Conservation (phyloP, 768 basidiomycete species). For the Panaeolus papilionaceus region DNA sequence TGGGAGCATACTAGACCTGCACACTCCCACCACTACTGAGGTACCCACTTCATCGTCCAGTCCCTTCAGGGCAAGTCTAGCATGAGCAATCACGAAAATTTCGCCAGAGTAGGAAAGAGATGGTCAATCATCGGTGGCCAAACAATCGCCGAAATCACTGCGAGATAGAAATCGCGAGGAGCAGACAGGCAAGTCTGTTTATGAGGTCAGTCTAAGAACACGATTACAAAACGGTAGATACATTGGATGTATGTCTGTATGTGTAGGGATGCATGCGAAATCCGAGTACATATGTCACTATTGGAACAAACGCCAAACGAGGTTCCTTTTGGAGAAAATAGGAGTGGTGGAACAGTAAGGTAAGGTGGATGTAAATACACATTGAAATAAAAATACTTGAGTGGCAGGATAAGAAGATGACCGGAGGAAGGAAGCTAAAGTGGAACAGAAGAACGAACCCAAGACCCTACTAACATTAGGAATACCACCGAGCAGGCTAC, state of each 20-base stretch:
- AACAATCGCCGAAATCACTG: background rate
- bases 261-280: constrained; percentile 2
- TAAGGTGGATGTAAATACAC: constrained; percentile 19
- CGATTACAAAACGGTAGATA: constrained; percentile 10
- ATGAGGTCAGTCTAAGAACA: background rate
- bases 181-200: background rate
- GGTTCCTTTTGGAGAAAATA: background rate
- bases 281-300: constrained; percentile 8
- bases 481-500: constrained; percentile 30
- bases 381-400: constrained; percentile 13
- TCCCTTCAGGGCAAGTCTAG: constrained; percentile 4
- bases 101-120: background rate
- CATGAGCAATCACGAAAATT: constrained; percentile 4
- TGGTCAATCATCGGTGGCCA: constrained; percentile 9
- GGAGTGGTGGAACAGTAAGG: background rate
- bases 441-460: background rate
- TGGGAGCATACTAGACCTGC: background rate
- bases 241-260: constrained; percentile 1
- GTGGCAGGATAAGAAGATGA: constrained; percentile 9
- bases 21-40: constrained; percentile 2
- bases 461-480: background rate
- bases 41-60: background rate
- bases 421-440: background rate
- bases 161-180: background rate
- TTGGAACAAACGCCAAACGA: constrained; percentile 6